These are phyloP conservation scores for Leonotis leonurus DNA, from an alignment of 257 asterid genomes.

Conservation along the genomic window DNA sequence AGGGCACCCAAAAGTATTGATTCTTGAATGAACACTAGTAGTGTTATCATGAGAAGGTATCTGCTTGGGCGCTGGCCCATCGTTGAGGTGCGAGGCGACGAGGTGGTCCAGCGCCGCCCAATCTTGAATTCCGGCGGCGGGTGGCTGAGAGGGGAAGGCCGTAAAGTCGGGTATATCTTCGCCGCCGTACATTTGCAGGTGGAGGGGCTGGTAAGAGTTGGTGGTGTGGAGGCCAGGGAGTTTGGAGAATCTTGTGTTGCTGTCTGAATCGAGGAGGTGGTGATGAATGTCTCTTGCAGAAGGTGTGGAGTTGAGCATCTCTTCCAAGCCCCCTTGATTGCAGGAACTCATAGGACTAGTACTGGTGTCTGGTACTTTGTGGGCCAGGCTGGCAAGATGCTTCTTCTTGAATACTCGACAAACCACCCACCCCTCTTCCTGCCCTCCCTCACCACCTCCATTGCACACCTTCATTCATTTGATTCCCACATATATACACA, in stretches of 20 bases:
- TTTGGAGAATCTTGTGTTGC: conserved; percentile 20
- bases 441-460: conserved; percentile 20
- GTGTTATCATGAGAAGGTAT: too few relatives aligned
- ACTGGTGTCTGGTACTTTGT: background rate
- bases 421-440: conserved; percentile 61
- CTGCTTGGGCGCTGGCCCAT: too few relatives aligned
- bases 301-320: too few relatives aligned
- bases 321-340: conserved; percentile 30
- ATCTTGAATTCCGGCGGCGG: conserved; percentile 23
- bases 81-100: conserved; percentile 38
- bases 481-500: too few relatives aligned
- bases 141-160: background rate
- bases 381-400: conserved; percentile 6
- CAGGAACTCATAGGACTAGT: conserved; percentile 3
- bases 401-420: conserved; percentile 64
- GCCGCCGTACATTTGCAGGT: conserved; percentile 5
- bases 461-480: conserved; percentile 6
- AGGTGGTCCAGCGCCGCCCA: conserved; percentile 44
- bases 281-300: too few relatives aligned
- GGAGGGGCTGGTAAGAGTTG: too few relatives aligned
- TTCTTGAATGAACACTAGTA: background rate
- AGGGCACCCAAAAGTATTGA: too few relatives aligned
- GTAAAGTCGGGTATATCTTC: conserved; percentile 4
- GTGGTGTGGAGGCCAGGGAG: conserved; percentile 42
- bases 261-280: background rate